A percentile compares a stretch with the other conserved stretches of the same genome.
These are phyloP conservation scores for Acidomyces sp. DNA, from an alignment of 495 filamentous ascomycete species.

Conservation along the genomic window DNA sequence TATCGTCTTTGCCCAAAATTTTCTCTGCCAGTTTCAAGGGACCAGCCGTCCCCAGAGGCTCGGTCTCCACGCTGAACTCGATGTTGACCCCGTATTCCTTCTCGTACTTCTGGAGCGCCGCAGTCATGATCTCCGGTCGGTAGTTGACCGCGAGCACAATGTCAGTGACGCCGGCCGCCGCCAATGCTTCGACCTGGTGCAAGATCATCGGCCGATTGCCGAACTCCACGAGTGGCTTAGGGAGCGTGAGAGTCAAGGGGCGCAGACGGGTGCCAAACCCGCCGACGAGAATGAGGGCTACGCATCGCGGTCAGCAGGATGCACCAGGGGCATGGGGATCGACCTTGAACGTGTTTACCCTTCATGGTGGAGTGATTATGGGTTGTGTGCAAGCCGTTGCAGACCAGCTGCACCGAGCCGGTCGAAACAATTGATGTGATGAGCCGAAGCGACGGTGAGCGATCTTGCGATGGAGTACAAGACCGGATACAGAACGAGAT, in stretches of 20 bases:
- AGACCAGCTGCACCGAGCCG: slow-evolving; percentile 6
- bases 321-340: not conserved
- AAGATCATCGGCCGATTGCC: slow-evolving; percentile 98
- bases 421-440: not conserved
- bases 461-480: slow-evolving; percentile 24
- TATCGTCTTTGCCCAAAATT: slow-evolving; percentile 82
- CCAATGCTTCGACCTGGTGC: slow-evolving; percentile 92
- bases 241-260: slow-evolving; percentile 91
- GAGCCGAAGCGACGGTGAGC: slow-evolving; percentile 13
- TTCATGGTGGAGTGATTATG: slow-evolving; percentile 16
- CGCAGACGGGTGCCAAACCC: slow-evolving; percentile 97
- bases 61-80: slow-evolving; percentile 89
- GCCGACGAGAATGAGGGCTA: slow-evolving; percentile 98
- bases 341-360: slow-evolving; percentile 9
- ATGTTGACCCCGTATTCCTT: slow-evolving; percentile 83
- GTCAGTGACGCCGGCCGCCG: slow-evolving; percentile 90
- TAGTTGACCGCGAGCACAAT: slow-evolving; percentile 98
- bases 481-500: not conserved
- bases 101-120: slow-evolving; percentile 78
- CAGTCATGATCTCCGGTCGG: slow-evolving; percentile 88
- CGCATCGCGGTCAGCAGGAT: slow-evolving; percentile 5
- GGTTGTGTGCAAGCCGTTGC: not conserved
- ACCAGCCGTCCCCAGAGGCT: slow-evolving; percentile 91
- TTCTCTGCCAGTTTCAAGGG: slow-evolving; percentile 92
- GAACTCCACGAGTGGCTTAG: slow-evolving; percentile 96